phyloP scores from a whole-genome alignment of 2,329 filamentous ascomycete genomes.

The Byssothecium circinans region DNA sequence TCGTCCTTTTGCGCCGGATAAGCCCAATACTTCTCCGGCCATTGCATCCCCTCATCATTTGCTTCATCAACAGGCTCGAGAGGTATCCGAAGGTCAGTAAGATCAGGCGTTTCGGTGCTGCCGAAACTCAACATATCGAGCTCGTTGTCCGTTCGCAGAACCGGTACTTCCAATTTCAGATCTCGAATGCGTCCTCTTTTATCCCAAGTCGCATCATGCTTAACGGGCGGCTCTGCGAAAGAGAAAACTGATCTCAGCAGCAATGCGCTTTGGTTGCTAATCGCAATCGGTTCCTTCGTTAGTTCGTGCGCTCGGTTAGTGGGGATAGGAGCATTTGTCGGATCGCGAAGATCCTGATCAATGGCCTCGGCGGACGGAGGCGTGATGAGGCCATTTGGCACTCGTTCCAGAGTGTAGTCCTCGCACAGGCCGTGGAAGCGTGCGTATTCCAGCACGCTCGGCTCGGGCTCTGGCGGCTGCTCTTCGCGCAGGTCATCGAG shows the following conservation, averaged over 20 bases:
- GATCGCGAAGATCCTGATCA: conserved; percentile 24
- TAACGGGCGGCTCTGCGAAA: conserved; percentile 4
- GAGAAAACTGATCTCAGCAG: conserved; percentile 27
- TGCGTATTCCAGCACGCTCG: conserved; percentile 51
- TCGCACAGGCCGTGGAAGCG: conserved; percentile 48
- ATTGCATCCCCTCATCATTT: conserved; percentile 48
- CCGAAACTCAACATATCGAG: conserved; percentile 48
- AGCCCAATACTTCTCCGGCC: conserved; percentile 41
- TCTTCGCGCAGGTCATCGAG: conserved; percentile 1
- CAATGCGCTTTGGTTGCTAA: conserved; percentile 32
- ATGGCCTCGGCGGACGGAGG: conserved; percentile 12
- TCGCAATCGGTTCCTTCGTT: conserved; percentile 29
- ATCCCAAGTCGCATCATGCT: conserved; percentile 2
- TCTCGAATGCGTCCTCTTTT: conserved; percentile 19
- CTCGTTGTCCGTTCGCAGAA: conserved; percentile 51
- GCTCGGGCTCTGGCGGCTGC: conserved; percentile 23
- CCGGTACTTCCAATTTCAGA: conserved; percentile 51
- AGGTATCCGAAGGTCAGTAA: conserved; percentile 34
- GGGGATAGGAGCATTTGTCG: conserved; percentile 10
- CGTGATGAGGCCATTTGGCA: conserved; percentile 15
- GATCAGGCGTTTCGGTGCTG: conserved; percentile 23
- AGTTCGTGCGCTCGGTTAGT: conserved; percentile 17
- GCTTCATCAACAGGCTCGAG: conserved; percentile 43
- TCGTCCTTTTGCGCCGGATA: conserved; percentile 29
- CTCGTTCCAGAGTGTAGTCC: conserved; percentile 39